A percentile compares a stretch with the other conserved stretches of the same genome.
Evolutionary conservation across 2,329 filamentous ascomycete genomes (phyloP).

Genomic region (Nemania bipapillata): DNA sequence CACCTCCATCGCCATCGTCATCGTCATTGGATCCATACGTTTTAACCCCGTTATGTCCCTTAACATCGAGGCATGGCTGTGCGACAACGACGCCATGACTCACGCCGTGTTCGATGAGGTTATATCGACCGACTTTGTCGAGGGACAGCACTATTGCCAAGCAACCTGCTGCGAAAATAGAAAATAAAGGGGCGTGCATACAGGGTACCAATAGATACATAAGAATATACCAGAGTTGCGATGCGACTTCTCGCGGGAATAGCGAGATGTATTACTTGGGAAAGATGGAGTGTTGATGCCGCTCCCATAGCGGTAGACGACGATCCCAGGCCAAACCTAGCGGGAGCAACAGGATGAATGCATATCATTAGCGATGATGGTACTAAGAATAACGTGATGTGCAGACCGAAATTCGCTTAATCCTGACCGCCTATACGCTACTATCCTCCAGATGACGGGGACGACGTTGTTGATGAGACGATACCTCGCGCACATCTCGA

Average conservation of each 20-base stretch:
- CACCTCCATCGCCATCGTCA: background rate
- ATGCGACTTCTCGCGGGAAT: background rate
- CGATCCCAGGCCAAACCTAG: background rate
- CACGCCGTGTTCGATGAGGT: background rate
- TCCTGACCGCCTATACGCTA: too few species aligned
- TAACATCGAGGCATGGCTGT: conserved; percentile 14
- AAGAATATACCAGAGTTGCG: background rate
- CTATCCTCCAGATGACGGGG: too few species aligned
- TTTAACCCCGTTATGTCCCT: conserved; percentile 31
- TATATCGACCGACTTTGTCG: background rate
- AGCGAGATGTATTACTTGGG: background rate
- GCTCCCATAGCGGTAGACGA: background rate
- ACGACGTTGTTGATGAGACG: too few species aligned
- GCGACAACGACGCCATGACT: background rate
- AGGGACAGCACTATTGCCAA: background rate
- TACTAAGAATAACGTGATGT: too few species aligned
- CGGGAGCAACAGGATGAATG: background rate
- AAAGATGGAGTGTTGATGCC: background rate
- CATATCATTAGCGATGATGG: too few species aligned
- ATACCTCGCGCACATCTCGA: too few species aligned
- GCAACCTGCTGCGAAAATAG: background rate
- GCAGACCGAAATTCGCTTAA: too few species aligned
- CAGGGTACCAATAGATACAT: background rate
- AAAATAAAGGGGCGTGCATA: background rate
- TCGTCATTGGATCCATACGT: background rate